Conservation (phyloP, 1,284 basidiomycete species). For the Ganoderma lingzhi region DNA sequence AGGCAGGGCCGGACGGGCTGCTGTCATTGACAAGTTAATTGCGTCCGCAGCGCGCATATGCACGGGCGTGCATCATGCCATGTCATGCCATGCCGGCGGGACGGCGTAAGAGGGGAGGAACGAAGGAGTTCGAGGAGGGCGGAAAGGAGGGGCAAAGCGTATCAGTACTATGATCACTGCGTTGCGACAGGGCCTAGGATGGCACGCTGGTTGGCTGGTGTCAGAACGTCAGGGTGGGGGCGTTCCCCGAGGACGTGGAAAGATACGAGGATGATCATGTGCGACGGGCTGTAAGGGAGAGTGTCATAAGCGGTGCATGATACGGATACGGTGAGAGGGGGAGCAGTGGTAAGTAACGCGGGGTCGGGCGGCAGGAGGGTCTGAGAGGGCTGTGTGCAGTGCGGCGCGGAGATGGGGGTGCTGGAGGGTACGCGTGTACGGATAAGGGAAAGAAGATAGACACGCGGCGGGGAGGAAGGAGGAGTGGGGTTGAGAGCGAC, state of each 20-base stretch:
- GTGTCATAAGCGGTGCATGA: neutral
- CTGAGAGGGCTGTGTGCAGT: neutral
- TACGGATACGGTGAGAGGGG: neutral
- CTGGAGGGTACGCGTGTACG: slow-evolving; percentile 11
- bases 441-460: slow-evolving; percentile 12
- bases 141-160: neutral
- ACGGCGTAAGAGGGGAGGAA: neutral
- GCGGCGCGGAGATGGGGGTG: neutral
- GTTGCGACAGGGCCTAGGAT: neutral
- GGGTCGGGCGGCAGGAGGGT: neutral
- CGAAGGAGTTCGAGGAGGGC: slow-evolving; percentile 1
- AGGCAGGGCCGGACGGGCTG: neutral
- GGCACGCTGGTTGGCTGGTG: neutral
- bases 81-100: slow-evolving; percentile 2
- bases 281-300: neutral
- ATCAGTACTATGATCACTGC: slow-evolving; percentile 4
- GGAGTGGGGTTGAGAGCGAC: slow-evolving; percentile 23
- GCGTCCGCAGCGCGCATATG: slow-evolving; percentile 7
- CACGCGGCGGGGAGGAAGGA: slow-evolving; percentile 18
- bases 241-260: slow-evolving; percentile 1
- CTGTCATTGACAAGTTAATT: slow-evolving; percentile 1
- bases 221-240: neutral
- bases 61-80: neutral
- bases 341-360: neutral
- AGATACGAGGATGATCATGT: slow-evolving; percentile 4